Conservation (phyloP, 2,329 filamentous ascomycete genomes). For the Aspergillus jensenii region DNA sequence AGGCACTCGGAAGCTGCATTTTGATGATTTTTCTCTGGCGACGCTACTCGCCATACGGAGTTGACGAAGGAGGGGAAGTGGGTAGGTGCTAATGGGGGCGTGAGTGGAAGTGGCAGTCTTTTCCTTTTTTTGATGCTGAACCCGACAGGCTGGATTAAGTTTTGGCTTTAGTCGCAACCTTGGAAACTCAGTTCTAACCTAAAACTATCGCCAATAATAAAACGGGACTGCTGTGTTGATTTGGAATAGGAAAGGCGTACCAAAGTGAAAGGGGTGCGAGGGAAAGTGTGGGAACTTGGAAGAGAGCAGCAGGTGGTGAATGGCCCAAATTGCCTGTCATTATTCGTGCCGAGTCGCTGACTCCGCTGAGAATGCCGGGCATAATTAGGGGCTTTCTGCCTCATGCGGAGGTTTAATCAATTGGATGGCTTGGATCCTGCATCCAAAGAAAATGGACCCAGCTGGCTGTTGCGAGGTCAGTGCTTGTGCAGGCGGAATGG, state of each 20-base stretch:
- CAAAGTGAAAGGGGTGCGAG: not conserved
- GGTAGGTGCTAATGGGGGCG: constrained; percentile 6
- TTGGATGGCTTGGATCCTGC: not conserved
- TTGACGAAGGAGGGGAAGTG: constrained; percentile 7
- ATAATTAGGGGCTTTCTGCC: constrained; percentile 2
- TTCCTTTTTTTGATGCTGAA: constrained; percentile 18
- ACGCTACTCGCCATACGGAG: constrained; percentile 5
- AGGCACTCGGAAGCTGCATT: constrained; percentile 5
- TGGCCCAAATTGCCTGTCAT: not conserved
- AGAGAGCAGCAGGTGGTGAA: not conserved
- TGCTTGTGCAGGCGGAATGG: constrained; percentile 3
- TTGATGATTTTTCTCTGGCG: not conserved
- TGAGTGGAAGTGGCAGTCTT: constrained; percentile 6
- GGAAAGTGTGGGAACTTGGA: not conserved
- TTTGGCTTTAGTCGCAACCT: constrained; percentile 33
- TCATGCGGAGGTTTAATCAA: constrained; percentile 6
- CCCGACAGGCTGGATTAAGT: constrained; percentile 41
- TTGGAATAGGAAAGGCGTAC: not conserved
- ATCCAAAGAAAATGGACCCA: constrained; percentile 1
- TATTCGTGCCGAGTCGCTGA: not conserved
- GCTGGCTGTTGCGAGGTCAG: not conserved
- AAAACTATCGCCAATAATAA: constrained; percentile 15
- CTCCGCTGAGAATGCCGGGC: not conserved
- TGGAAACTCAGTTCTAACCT: constrained; percentile 24
- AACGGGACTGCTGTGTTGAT: not conserved